These are phyloP conservation scores for Skeletonema potamos DNA, from an alignment of 108 stramenopile species.

Conservation along the genomic window DNA sequence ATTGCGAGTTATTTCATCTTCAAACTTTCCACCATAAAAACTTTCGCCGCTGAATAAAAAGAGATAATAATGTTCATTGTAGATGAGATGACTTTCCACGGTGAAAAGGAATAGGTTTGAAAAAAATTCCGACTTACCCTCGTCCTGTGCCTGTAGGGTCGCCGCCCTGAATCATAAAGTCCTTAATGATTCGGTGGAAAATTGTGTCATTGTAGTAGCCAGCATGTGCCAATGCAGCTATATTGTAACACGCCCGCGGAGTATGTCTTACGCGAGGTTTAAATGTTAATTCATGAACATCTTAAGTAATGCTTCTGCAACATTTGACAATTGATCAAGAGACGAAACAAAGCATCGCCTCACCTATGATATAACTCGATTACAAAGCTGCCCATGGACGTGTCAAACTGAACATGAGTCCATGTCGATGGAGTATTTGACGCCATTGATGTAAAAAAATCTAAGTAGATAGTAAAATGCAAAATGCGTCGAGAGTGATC, in stretches of 20 bases:
- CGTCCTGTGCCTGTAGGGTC: slow-evolving; percentile 93
- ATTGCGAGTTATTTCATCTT: slow-evolving; percentile 91
- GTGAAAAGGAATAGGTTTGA: not conserved
- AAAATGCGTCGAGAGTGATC: too few relatives aligned
- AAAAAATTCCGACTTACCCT: slow-evolving; percentile 51
- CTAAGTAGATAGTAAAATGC: too few relatives aligned
- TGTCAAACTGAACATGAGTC: slow-evolving; percentile 81
- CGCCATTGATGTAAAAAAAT: too few relatives aligned
- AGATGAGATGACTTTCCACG: slow-evolving; percentile 87
- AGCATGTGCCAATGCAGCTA: slow-evolving; percentile 82
- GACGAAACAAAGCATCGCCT: not conserved
- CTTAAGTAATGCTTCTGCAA: not conserved
- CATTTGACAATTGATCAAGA: not conserved
- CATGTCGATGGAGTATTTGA: slow-evolving; percentile 38
- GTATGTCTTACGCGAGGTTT: too few relatives aligned
- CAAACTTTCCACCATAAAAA: slow-evolving; percentile 78
- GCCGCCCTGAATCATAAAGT: slow-evolving; percentile 96
- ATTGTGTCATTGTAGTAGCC: slow-evolving; percentile 94
- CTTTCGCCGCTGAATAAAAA: slow-evolving; percentile 89
- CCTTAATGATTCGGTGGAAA: slow-evolving; percentile 94
- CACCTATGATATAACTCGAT: slow-evolving; percentile 78
- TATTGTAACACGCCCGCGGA: slow-evolving; percentile 80
- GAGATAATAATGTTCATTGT: slow-evolving; percentile 93
- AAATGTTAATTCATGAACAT: too few relatives aligned
- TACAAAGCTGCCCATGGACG: slow-evolving; percentile 72